A percentile compares a stretch with the other conserved stretches of the same genome.
Conservation (phyloP, 108 stramenopile species). For the Mediolabrus comicus region DNA sequence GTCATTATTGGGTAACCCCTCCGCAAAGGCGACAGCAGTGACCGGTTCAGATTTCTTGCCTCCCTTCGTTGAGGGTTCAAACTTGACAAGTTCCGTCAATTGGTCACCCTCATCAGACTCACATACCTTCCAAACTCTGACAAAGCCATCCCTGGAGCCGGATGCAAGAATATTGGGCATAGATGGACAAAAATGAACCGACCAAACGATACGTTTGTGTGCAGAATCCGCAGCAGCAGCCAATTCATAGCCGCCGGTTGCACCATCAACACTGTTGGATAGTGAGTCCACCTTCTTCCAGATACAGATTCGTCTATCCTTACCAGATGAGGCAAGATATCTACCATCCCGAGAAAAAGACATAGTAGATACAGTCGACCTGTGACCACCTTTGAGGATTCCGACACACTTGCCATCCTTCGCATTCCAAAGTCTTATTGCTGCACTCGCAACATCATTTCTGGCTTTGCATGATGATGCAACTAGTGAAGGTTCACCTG, state of each 20-base stretch:
- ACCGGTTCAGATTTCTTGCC: conserved; percentile 70
- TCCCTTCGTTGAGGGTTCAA: conserved; percentile 36
- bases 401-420: conserved; percentile 68
- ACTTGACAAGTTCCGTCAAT: conserved; percentile 38
- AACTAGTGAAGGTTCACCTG: conserved; percentile 50
- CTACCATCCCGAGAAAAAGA: conserved; percentile 78
- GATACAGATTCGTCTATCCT: conserved; percentile 85
- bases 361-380: conserved; percentile 79
- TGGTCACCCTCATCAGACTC: conserved; percentile 25
- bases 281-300: conserved; percentile 48
- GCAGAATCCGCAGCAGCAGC: conserved; percentile 70
- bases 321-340: conserved; percentile 79
- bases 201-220: conserved; percentile 89
- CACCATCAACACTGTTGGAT: neutral
- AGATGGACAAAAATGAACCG: conserved; percentile 73
- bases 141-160: conserved; percentile 78
- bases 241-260: conserved; percentile 40
- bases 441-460: conserved; percentile 75
- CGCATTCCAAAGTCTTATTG: conserved; percentile 79
- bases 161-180: conserved; percentile 68
- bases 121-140: conserved; percentile 74
- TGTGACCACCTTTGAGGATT: conserved; percentile 77
- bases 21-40: conserved; percentile 78
- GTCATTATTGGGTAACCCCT: conserved; percentile 12
- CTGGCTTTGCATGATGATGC: conserved; percentile 84